A percentile compares a stretch with the other conserved stretches of the same genome.
Evolutionary conservation across 106 monocot genomes (phyloP).

Genomic region (Dendrobium chrysotoxum): DNA sequence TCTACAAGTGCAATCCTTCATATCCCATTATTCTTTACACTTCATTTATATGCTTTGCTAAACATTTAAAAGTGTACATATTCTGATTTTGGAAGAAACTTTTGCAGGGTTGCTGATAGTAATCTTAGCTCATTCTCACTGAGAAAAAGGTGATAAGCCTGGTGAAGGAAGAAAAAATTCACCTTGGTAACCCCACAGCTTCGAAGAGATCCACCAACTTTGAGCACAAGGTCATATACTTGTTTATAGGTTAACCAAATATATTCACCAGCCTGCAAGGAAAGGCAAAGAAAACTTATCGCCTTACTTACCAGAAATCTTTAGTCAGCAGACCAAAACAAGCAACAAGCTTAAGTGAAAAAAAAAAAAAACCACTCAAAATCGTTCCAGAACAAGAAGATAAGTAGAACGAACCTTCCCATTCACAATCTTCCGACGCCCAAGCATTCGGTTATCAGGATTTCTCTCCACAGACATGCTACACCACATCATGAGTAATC

Average conservation of each 20-base stretch:
- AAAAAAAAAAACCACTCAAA: neutral
- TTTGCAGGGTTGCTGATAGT: neutral
- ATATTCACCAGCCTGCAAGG: slow-evolving; percentile 66
- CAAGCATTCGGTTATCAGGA: slow-evolving; percentile 75
- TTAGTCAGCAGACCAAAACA: neutral
- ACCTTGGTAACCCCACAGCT: slow-evolving; percentile 67
- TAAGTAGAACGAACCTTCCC: slow-evolving; percentile 44
- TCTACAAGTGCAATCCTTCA: neutral
- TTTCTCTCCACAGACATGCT: slow-evolving; percentile 62
- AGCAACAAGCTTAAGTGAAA: neutral
- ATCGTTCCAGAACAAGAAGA: neutral
- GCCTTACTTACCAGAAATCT: neutral
- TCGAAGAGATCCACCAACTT: slow-evolving; percentile 67
- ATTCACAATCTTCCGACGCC: slow-evolving; percentile 54
- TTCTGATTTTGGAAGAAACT: neutral
- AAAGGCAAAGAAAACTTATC: slow-evolving; percentile 3
- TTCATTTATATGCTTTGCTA: neutral
- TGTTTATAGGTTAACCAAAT: slow-evolving; percentile 80
- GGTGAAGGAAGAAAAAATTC: neutral
- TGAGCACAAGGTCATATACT: slow-evolving; percentile 76
- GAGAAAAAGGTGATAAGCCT: neutral
- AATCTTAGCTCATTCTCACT: neutral
- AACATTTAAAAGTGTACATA: neutral
- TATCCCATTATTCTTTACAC: neutral
- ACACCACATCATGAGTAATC: neutral